A percentile compares a stretch with the other conserved stretches of the same genome.
These are phyloP conservation scores for Trichophyton rubrum DNA, from an alignment of 2,329 filamentous ascomycete genomes.

Conservation along the genomic window DNA sequence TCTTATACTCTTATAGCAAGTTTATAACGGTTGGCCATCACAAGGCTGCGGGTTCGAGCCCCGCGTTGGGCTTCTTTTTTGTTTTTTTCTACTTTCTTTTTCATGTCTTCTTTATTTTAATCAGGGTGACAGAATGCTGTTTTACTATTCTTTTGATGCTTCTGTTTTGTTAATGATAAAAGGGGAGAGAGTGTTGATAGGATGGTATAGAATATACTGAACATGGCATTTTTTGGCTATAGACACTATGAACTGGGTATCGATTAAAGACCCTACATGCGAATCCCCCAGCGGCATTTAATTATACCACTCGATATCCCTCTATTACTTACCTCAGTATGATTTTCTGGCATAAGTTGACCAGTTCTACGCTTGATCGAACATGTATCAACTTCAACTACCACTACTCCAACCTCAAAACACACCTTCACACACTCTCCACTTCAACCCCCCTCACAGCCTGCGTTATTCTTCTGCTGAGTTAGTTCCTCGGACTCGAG, in stretches of 20 bases:
- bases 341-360: background rate
- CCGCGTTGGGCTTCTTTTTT: slow-evolving; percentile 26
- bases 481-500: background rate
- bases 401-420: background rate
- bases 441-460: background rate
- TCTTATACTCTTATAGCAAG: slow-evolving; percentile 43
- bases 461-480: slow-evolving; percentile 9
- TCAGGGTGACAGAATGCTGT: no score
- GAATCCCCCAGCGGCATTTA: background rate
- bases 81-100: background rate
- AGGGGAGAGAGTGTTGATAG: no score
- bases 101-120: no score
- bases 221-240: no score
- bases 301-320: background rate
- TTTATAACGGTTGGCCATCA: slow-evolving; percentile 12
- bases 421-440: background rate
- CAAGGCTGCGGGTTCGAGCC: slow-evolving; percentile 33
- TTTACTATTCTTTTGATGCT: no score
- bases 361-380: background rate
- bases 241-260: no score
- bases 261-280: no score
- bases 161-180: no score
- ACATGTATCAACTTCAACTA: no score
- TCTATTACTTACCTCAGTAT: background rate
- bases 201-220: no score